These are phyloP conservation scores for Fusarium albosuccineum DNA, from an alignment of 2,329 filamentous ascomycete species.

Conservation along the genomic window DNA sequence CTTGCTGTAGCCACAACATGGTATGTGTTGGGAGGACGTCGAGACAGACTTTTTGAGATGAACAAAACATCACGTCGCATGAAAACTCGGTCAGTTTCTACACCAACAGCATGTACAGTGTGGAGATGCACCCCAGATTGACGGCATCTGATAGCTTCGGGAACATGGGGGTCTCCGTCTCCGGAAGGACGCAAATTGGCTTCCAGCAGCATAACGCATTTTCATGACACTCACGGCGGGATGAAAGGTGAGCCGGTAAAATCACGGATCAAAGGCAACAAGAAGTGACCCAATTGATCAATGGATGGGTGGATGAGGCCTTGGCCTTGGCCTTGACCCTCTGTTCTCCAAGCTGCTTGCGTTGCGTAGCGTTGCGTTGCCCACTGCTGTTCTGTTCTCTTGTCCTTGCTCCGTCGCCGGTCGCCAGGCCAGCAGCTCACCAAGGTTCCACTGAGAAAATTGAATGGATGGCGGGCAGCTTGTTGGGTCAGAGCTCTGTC, in stretches of 20 bases:
- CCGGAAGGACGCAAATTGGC: not conserved
- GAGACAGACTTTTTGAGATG: not conserved
- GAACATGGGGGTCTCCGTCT: slow-evolving; percentile 7
- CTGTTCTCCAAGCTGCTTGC: slow-evolving; percentile 1
- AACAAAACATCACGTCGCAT: not conserved
- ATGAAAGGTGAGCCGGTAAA: slow-evolving; percentile 3
- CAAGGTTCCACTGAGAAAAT: slow-evolving; percentile 36
- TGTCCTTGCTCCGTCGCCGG: slow-evolving; percentile 31
- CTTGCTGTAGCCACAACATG: too few species aligned
- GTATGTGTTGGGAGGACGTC: too few species aligned
- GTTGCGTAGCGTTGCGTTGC: not conserved
- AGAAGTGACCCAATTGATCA: slow-evolving; percentile 29
- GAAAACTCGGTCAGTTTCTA: not conserved
- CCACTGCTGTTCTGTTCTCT: slow-evolving; percentile 11
- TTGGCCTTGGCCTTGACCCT: slow-evolving; percentile 6
- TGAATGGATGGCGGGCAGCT: slow-evolving; percentile 8
- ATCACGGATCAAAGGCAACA: slow-evolving; percentile 9
- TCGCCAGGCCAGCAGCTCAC: slow-evolving; percentile 36
- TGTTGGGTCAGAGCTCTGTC: slow-evolving; percentile 32
- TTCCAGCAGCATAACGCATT: not conserved
- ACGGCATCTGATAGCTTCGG: slow-evolving; percentile 35
- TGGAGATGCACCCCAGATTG: slow-evolving; percentile 44
- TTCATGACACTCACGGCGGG: not conserved
- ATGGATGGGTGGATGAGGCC: slow-evolving; percentile 4
- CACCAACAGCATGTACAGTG: slow-evolving; percentile 19